Evolutionary conservation across 2,329 filamentous ascomycete genomes (phyloP).

Genomic region (Talaromyces sp.): DNA sequence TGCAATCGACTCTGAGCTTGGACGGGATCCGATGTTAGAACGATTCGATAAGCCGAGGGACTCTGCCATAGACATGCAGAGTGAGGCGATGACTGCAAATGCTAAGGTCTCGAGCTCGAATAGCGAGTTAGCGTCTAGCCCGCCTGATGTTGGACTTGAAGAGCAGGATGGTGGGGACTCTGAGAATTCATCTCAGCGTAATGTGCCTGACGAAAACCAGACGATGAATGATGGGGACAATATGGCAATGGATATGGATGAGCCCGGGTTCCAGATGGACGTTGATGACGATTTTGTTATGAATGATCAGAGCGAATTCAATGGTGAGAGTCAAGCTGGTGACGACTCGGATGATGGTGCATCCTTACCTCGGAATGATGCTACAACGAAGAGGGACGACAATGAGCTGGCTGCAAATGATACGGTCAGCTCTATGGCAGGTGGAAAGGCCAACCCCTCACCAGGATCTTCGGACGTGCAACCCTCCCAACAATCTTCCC

Average conservation of each 20-base stretch:
- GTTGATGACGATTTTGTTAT: slow-evolving; percentile 4
- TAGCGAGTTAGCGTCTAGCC: slow-evolving; percentile 19
- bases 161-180: neutral
- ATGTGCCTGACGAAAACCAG: neutral
- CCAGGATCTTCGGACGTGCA: neutral
- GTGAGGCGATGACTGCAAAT: neutral
- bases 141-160: slow-evolving; percentile 6
- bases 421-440: neutral
- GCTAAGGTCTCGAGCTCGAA: neutral
- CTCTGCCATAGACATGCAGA: neutral
- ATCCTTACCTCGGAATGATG: neutral
- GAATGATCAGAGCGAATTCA: neutral
- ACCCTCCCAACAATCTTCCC: neutral
- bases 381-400: neutral
- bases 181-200: neutral
- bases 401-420: neutral
- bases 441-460: neutral
- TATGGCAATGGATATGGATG: neutral
- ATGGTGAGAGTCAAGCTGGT: neutral
- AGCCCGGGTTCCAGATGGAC: neutral
- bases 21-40: neutral
- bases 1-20: slow-evolving; percentile 37
- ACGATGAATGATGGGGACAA: neutral
- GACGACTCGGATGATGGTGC: slow-evolving; percentile 5
- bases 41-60: slow-evolving; percentile 6